A percentile compares a stretch with the other conserved stretches of the same genome.
Evolutionary conservation across 2,329 filamentous ascomycete species (phyloP).

Genomic region (Plectosphaerella plurivora): DNA sequence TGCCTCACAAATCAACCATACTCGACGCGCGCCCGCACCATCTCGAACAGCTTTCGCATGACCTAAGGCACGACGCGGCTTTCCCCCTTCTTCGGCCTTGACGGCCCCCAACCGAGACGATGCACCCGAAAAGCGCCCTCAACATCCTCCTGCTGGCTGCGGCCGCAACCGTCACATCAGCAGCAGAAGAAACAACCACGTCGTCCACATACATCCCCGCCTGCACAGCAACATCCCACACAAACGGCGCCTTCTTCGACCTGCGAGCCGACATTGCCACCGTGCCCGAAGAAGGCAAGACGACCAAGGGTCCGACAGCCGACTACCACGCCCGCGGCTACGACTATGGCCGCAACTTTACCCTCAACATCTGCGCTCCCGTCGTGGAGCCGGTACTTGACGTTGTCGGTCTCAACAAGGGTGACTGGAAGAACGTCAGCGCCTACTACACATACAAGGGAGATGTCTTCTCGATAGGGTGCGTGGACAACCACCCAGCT

Average conservation of each 20-base stretch:
- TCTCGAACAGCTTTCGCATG: background rate
- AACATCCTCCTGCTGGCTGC: constrained; percentile 28
- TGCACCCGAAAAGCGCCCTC: constrained; percentile 15
- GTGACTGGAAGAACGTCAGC: constrained; percentile 67
- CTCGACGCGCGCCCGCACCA: background rate
- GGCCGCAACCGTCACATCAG: constrained; percentile 18
- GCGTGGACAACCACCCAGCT: constrained; percentile 23
- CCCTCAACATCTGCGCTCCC: constrained; percentile 73
- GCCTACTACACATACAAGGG: constrained; percentile 68
- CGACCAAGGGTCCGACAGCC: constrained; percentile 34
- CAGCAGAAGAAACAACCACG: constrained; percentile 30
- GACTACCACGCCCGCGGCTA: constrained; percentile 66
- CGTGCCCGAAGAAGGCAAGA: constrained; percentile 36
- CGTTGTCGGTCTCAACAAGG: constrained; percentile 60
- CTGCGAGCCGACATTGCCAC: constrained; percentile 50
- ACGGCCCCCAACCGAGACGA: constrained; percentile 5
- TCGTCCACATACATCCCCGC: constrained; percentile 39
- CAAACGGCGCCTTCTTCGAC: constrained; percentile 55
- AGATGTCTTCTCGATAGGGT: constrained; percentile 72
- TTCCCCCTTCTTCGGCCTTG: too few relatives aligned
- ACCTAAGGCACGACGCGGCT: background rate
- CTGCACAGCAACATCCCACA: constrained; percentile 53
- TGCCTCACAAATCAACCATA: background rate
- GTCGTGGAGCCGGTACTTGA: constrained; percentile 63
- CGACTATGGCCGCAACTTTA: constrained; percentile 79